Percentiles rank a stretch among this genome's conserved stretches.
These are phyloP conservation scores for Carpinus fangiana DNA, from an alignment of 306 rosid genomes.

Conservation along the genomic window DNA sequence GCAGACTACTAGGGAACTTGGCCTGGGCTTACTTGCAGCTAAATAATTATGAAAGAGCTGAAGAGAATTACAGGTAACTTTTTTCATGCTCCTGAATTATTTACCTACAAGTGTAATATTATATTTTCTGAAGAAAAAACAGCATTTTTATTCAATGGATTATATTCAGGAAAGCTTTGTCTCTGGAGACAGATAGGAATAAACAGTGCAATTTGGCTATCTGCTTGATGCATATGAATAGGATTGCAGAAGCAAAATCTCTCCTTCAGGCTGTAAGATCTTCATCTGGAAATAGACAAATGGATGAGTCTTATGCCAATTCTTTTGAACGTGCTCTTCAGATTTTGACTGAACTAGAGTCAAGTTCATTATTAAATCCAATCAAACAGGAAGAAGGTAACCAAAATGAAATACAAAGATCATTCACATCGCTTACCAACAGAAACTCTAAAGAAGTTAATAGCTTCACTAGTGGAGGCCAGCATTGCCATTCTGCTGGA, in stretches of 20 bases:
- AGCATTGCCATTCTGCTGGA: constrained; percentile 16
- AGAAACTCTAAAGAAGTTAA: constrained; percentile 11
- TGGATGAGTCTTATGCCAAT: constrained; percentile 78
- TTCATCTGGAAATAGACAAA: constrained; percentile 57
- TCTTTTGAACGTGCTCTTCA: constrained; percentile 75
- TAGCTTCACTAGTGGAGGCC: not conserved
- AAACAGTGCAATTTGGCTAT: constrained; percentile 92
- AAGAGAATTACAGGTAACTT: constrained; percentile 71
- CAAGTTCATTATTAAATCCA: constrained; percentile 23
- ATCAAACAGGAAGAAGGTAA: constrained; percentile 8
- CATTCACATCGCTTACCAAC: constrained; percentile 2
- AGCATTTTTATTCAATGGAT: not conserved
- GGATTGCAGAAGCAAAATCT: constrained; percentile 67
- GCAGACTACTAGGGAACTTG: constrained; percentile 84
- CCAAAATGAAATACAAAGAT: constrained; percentile 22
- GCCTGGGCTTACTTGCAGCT: constrained; percentile 97
- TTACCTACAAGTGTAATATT: not conserved
- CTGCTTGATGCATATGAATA: constrained; percentile 78
- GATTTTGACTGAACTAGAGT: constrained; percentile 51
- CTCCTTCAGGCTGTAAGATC: constrained; percentile 71
- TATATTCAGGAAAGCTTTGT: constrained; percentile 66
- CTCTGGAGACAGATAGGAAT: constrained; percentile 78
- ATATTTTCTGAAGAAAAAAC: not conserved
- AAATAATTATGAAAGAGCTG: constrained; percentile 58
- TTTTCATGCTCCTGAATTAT: constrained; percentile 11